These are phyloP conservation scores for Pichia ethanolica DNA, from an alignment of 805 yeast species.

Conservation along the genomic window DNA sequence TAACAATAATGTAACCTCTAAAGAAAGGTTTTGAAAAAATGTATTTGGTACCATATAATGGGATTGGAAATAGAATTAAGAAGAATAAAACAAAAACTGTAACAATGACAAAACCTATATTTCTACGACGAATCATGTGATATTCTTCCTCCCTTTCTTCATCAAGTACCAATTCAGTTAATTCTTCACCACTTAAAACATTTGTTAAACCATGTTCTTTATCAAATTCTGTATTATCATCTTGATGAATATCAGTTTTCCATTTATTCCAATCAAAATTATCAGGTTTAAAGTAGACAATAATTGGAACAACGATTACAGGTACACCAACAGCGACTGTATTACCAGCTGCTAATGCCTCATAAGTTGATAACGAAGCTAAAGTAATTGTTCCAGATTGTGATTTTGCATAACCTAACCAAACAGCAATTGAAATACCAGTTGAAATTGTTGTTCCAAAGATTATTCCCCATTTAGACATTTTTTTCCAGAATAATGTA, in stretches of 20 bases:
- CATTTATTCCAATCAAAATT: conserved; percentile 44
- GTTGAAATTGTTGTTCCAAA: conserved; percentile 40
- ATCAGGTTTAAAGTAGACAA: conserved; percentile 39
- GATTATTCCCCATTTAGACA: conserved; percentile 39
- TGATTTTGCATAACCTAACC: conserved; percentile 31
- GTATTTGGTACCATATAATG: conserved; percentile 34
- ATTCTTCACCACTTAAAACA: conserved; percentile 24
- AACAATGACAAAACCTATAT: conserved; percentile 22
- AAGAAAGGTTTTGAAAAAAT: conserved; percentile 32
- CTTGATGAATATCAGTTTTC: conserved; percentile 34
- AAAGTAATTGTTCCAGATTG: conserved; percentile 19
- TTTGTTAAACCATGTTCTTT: conserved; percentile 24
- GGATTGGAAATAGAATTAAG: conserved; percentile 30
- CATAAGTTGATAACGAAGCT: conserved; percentile 39
- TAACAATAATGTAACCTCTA: conserved; percentile 32
- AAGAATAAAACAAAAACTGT: conserved; percentile 24
- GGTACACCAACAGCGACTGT: conserved; percentile 49
- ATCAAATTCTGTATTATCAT: conserved; percentile 33
- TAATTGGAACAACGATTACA: conserved; percentile 35
- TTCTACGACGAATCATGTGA: conserved; percentile 21
- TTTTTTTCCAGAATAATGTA: conserved; percentile 38
- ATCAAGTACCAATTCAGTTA: conserved; percentile 22
- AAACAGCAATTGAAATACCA: conserved; percentile 36
- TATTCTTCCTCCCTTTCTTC: conserved; percentile 18
- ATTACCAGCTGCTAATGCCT: conserved; percentile 50